Percentiles rank a stretch among this genome's conserved stretches.
phyloP scores from a whole-genome alignment of 805 yeast genomes.

The Tetrapisispora nanseiensis region DNA sequence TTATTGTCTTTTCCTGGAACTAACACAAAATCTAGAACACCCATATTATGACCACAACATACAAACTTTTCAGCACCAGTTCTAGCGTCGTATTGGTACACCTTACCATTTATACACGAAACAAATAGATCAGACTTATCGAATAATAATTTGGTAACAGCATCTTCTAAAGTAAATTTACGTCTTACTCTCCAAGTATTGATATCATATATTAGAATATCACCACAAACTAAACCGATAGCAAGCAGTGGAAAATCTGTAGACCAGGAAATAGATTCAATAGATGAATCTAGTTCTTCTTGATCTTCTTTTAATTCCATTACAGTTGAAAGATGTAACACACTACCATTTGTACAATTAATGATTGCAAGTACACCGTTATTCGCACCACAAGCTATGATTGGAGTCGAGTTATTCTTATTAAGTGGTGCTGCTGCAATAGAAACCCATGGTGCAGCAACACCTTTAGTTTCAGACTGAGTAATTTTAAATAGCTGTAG shows the following conservation, averaged over 20 bases:
- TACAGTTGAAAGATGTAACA: slow-evolving; percentile 57
- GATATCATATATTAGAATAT: slow-evolving; percentile 71
- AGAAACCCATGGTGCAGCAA: slow-evolving; percentile 85
- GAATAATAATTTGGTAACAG: slow-evolving; percentile 73
- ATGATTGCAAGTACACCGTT: slow-evolving; percentile 81
- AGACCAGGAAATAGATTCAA: slow-evolving; percentile 81
- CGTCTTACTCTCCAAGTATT: slow-evolving; percentile 80
- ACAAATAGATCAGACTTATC: slow-evolving; percentile 51
- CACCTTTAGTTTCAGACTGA: slow-evolving; percentile 58
- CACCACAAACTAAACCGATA: slow-evolving; percentile 83
- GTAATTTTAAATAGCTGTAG: slow-evolving; percentile 58
- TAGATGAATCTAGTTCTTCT: slow-evolving; percentile 55
- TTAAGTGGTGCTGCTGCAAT: slow-evolving; percentile 38
- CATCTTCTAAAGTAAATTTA: slow-evolving; percentile 59
- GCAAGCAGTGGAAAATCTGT: slow-evolving; percentile 58
- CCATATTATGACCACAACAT: slow-evolving; percentile 90
- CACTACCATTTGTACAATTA: slow-evolving; percentile 62
- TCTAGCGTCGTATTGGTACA: slow-evolving; percentile 83
- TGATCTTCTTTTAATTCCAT: slow-evolving; percentile 46
- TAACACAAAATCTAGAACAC: slow-evolving; percentile 75
- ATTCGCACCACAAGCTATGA: slow-evolving; percentile 73
- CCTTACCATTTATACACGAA: slow-evolving; percentile 74
- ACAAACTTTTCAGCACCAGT: slow-evolving; percentile 68
- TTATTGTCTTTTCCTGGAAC: slow-evolving; percentile 34
- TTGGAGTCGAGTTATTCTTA: slow-evolving; percentile 33